Evolutionary conservation across 2,329 filamentous ascomycete genomes (phyloP), one percentile per base, ranked within the genome.

Genomic region (Purpureocillium lavendulum): DNA sequence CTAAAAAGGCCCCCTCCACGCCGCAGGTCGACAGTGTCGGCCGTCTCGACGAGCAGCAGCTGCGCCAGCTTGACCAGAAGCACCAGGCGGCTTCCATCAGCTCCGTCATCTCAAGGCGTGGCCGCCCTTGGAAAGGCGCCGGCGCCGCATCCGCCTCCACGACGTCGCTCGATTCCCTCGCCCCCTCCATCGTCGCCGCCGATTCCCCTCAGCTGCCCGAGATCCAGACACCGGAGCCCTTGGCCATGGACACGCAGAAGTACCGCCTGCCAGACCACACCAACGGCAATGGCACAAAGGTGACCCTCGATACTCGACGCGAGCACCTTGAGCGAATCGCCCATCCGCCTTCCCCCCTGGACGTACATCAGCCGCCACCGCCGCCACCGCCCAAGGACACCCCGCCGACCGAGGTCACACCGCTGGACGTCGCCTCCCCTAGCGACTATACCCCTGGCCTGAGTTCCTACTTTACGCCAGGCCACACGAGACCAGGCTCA

Each of bases 181-280:
- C 47, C 43, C 37, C 40, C 24, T 24, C 38, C 39, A 38, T 56
- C 30, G 47, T 55, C 46, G 45, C 50, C 45, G 48, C 53, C 47
- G 56, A 60, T 45, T 43, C 53, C 33, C 65, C 45, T 50, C 62
- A 49, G 36, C 60, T 77, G 35, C 73, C 73, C 30, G 70, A 75
- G 63, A 80, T 71, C 58, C 65, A 56, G 50, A 62, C 64, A 29
- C 53, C 64, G 13, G 64, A 69, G 39, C 68, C 69, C 42, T 52
- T 78, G 59, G 73, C 74, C 48, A 80, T 83, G 72, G 83, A 87
- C 61, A 81, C 76, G 41, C 74, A 83, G 55, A 87, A 87, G 60
- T 87, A 86, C 56, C 75, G 79, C 33, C 64, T 87, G 57, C 82
- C 83, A 40, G 82, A 87, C 59, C 75, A 81, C 56, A 74, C 67